Base-by-base conservation (phyloP, 1,139 yeast genomes). In the Candida sanyaensis region DNA sequence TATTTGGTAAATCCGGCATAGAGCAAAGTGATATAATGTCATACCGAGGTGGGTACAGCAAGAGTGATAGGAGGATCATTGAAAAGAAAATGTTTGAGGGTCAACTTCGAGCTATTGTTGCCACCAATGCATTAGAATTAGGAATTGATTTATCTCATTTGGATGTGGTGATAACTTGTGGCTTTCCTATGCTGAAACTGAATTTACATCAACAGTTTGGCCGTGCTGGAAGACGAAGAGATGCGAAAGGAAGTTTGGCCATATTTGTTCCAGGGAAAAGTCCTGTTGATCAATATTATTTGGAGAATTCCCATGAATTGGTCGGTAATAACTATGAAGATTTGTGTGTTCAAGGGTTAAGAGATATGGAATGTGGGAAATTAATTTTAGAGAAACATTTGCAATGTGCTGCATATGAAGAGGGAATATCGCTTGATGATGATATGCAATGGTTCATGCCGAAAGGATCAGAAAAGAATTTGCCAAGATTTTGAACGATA, bases 201-300 rank as follows among this genome's bases (percentile, higher is more conserved):
- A 90, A 90, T 53, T 78, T 93, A 60, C 90, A 93, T 56, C 99
- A 93, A 64, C 99, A 93, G 60, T 86, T 95, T 71, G 99, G 99
- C 33, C 77, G 99, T 57, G 97, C 97, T 0, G 99, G 99, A 11
- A 73, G 97, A 62, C 81, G 96, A 49, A 77, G 77, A 45, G 86
- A 84, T 49, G 86, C 97, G 5, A 61, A 61, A 37, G 78, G 78
- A 2, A 73, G 78, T 12, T 66, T 93, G 59, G 93, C 97, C 0
- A 68, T 93, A 5, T 83, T 88, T 48, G 88, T 95, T 11, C 95
- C 93, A 0, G 88, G 96, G 26, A 83, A 85, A 11, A 86, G 86
- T 8, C 96, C 98, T 0, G 80, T 90, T 1, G 97, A 93, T 64
- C 96, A 90, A 59, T 85, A 87, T 59, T 93, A 87, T 61, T 81